These are phyloP conservation scores for Pythium diclinum DNA, from an alignment of 352 stramenopile species.

Conservation along the genomic window DNA sequence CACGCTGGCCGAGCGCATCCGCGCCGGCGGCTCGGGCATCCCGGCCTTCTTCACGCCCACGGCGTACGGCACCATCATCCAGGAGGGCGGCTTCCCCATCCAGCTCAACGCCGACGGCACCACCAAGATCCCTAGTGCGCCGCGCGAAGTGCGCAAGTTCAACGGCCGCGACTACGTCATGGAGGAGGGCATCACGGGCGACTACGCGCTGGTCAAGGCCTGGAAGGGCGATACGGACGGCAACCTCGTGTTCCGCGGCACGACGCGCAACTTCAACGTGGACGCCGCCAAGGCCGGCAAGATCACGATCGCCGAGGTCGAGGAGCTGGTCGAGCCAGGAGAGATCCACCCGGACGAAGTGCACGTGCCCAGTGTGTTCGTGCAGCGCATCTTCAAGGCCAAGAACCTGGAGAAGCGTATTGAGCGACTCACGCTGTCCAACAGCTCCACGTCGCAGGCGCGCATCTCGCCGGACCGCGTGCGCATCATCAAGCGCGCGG, in stretches of 20 bases:
- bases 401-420: slow-evolving; percentile 92
- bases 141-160: slow-evolving; percentile 72
- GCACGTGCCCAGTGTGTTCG: slow-evolving; percentile 94
- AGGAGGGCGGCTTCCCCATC: slow-evolving; percentile 81
- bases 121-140: slow-evolving; percentile 59
- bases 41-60: slow-evolving; percentile 96
- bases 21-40: slow-evolving; percentile 92
- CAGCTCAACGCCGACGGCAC: slow-evolving; percentile 70
- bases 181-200: slow-evolving; percentile 92
- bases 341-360: slow-evolving; percentile 94
- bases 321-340: slow-evolving; percentile 93
- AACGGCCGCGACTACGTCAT: slow-evolving; percentile 93
- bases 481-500: slow-evolving; percentile 92
- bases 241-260: slow-evolving; percentile 95
- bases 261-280: slow-evolving; percentile 96
- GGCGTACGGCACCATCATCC: slow-evolving; percentile 90
- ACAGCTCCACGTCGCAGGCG: slow-evolving; percentile 55
- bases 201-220: slow-evolving; percentile 94
- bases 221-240: slow-evolving; percentile 95
- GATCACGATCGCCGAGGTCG: slow-evolving; percentile 94
- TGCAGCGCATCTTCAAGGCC: slow-evolving; percentile 93
- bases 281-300: slow-evolving; percentile 93
- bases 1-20: slow-evolving; percentile 92
- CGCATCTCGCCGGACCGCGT: slow-evolving; percentile 80
- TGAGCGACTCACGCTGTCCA: slow-evolving; percentile 89